Percentiles rank a stretch among this genome's conserved stretches.
phyloP scores from a whole-genome alignment of 345 rosid species.

The Camelina sativa region DNA sequence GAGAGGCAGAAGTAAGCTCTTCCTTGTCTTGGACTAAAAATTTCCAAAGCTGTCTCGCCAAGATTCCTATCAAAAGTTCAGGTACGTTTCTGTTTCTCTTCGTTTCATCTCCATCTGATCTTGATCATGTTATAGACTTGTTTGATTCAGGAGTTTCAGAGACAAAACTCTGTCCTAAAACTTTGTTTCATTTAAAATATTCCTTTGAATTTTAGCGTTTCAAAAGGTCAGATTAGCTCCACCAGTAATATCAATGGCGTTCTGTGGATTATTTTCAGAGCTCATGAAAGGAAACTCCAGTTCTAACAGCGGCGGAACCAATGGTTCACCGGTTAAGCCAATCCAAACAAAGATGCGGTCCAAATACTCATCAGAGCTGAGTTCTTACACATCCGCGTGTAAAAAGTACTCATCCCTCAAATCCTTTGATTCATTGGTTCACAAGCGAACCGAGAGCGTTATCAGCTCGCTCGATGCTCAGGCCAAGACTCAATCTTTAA shows the following conservation, averaged over 20 bases:
- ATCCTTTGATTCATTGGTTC: constrained; percentile 62
- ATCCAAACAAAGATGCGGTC: constrained; percentile 27
- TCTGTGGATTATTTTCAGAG: constrained; percentile 18
- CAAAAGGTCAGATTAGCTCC: background rate
- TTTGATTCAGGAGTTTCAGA: background rate
- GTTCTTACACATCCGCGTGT: constrained; percentile 71
- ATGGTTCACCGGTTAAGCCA: background rate
- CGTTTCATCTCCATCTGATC: background rate
- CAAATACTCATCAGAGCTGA: constrained; percentile 52
- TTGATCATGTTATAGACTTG: background rate
- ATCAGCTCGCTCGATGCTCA: constrained; percentile 54
- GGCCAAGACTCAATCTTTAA: constrained; percentile 54
- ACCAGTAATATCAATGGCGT: constrained; percentile 17
- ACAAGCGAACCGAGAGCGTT: constrained; percentile 57
- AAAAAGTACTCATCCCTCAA: constrained; percentile 56
- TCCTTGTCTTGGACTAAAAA: background rate
- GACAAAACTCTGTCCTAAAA: constrained; percentile 12
- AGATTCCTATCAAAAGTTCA: constrained; percentile 8
- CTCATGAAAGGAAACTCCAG: constrained; percentile 9
- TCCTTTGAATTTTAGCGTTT: background rate
- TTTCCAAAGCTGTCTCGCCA: background rate
- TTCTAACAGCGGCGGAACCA: background rate
- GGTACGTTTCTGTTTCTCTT: background rate
- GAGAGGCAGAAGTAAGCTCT: background rate
- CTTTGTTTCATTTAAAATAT: background rate